Percentiles rank a stretch among this genome's conserved stretches.
phyloP scores from a whole-genome alignment of 805 yeast genomes.

The Schwanniomyces vanrijiae region DNA sequence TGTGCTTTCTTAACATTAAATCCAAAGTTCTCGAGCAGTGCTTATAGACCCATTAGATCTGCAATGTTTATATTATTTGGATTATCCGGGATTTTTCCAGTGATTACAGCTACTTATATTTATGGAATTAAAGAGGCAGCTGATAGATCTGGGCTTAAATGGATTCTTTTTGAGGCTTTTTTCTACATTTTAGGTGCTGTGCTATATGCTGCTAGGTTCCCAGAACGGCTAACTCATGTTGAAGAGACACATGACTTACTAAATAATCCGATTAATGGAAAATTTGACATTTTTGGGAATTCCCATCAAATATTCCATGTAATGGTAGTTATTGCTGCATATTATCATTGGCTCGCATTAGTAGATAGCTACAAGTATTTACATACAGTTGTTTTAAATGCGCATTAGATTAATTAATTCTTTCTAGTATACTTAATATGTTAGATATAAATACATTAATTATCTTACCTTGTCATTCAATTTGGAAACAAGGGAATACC shows the following conservation, averaged over 20 bases:
- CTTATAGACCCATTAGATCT: slow-evolving; percentile 78
- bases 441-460: slow-evolving; percentile 18
- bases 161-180: slow-evolving; percentile 68
- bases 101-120: slow-evolving; percentile 48
- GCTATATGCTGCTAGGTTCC: slow-evolving; percentile 74
- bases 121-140: slow-evolving; percentile 53
- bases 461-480: slow-evolving; percentile 53
- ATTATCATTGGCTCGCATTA: slow-evolving; percentile 68
- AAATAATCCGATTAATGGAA: slow-evolving; percentile 18
- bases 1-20: slow-evolving; percentile 66
- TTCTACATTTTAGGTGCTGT: slow-evolving; percentile 79
- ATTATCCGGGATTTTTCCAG: slow-evolving; percentile 71
- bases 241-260: slow-evolving; percentile 12
- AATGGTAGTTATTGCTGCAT: slow-evolving; percentile 74
- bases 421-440: not conserved
- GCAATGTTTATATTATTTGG: slow-evolving; percentile 80
- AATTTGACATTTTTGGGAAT: slow-evolving; percentile 69
- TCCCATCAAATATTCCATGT: slow-evolving; percentile 86
- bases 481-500: slow-evolving; percentile 49
- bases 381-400: slow-evolving; percentile 25
- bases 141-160: slow-evolving; percentile 53
- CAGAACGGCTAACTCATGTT: slow-evolving; percentile 56
- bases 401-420: not conserved
- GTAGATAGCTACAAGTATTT: slow-evolving; percentile 53
- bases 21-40: slow-evolving; percentile 64